Conservation (phyloP, 108 stramenopile genomes). For the Fragilaria radians region DNA sequence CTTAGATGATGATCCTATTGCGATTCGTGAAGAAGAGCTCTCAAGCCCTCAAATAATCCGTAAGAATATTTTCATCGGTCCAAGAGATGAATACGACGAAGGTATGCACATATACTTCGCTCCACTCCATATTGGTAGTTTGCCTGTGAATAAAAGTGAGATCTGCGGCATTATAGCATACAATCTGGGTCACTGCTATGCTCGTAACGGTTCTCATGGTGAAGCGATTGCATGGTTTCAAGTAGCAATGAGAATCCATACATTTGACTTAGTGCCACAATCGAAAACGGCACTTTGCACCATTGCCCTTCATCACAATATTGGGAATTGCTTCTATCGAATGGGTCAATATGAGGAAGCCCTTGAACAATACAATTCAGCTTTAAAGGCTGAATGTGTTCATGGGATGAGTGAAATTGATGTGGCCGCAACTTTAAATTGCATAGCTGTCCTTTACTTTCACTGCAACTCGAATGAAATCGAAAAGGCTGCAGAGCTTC, state of each 20-base stretch:
- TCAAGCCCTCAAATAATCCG: background rate
- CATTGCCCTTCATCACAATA: slow-evolving; percentile 27
- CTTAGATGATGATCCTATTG: background rate
- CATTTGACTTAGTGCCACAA: too few relatives aligned
- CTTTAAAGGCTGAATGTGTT: background rate
- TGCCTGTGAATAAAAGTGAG: background rate
- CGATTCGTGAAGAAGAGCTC: background rate
- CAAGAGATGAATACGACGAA: slow-evolving; percentile 24
- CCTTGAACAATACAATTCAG: slow-evolving; percentile 15
- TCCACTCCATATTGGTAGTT: slow-evolving; percentile 1
- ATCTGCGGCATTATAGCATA: slow-evolving; percentile 15
- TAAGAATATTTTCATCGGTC: slow-evolving; percentile 33
- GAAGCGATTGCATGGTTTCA: slow-evolving; percentile 6
- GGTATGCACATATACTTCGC: slow-evolving; percentile 9
- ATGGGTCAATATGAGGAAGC: slow-evolving; percentile 38
- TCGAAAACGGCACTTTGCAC: background rate
- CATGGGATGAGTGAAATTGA: slow-evolving; percentile 1
- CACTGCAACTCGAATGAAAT: slow-evolving; percentile 21
- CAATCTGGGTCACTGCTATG: slow-evolving; percentile 6
- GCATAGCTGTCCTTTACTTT: slow-evolving; percentile 37
- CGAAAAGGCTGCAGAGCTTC: slow-evolving; percentile 23
- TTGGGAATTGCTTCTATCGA: slow-evolving; percentile 45
- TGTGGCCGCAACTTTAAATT: slow-evolving; percentile 23
- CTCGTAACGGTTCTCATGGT: background rate
- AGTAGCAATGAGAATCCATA: background rate